These are phyloP conservation scores for Priceomyces haplophilus DNA, from an alignment of 805 yeast genomes.

Conservation along the genomic window DNA sequence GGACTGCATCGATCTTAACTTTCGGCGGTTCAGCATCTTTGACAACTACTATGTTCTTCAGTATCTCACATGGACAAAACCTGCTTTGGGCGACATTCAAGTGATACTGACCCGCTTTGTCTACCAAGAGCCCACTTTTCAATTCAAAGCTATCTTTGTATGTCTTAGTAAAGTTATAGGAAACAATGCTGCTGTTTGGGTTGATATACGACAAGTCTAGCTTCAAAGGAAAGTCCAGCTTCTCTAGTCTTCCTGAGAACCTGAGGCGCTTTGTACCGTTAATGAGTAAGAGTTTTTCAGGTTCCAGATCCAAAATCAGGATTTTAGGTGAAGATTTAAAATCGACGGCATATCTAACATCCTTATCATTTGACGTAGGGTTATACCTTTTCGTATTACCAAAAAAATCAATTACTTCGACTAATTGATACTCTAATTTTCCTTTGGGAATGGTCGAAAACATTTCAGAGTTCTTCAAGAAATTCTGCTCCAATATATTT, in stretches of 20 bases:
- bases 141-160: constrained; percentile 26
- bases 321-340: constrained; percentile 25
- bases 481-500: constrained; percentile 34
- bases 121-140: constrained; percentile 33
- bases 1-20: constrained; percentile 45
- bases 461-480: constrained; percentile 25
- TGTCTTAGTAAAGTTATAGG: constrained; percentile 18
- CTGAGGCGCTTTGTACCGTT: constrained; percentile 18
- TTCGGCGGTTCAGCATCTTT: constrained; percentile 37
- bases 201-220: constrained; percentile 30
- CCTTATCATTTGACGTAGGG: constrained; percentile 35
- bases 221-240: constrained; percentile 46
- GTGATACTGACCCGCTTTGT: constrained; percentile 64
- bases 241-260: constrained; percentile 13
- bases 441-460: constrained; percentile 19
- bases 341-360: constrained; percentile 28
- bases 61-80: constrained; percentile 64
- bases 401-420: constrained; percentile 29
- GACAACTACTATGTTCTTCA: constrained; percentile 13
- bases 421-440: constrained; percentile 31
- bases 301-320: constrained; percentile 19
- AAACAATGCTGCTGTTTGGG: constrained; percentile 21
- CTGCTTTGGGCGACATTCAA: constrained; percentile 54
- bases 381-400: constrained; percentile 34
- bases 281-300: constrained; percentile 20